Evolutionary conservation across 2,329 filamentous ascomycete species (phyloP), one percentile per base, ranked within the genome.

Genomic region (Diaporthe sp.): DNA sequence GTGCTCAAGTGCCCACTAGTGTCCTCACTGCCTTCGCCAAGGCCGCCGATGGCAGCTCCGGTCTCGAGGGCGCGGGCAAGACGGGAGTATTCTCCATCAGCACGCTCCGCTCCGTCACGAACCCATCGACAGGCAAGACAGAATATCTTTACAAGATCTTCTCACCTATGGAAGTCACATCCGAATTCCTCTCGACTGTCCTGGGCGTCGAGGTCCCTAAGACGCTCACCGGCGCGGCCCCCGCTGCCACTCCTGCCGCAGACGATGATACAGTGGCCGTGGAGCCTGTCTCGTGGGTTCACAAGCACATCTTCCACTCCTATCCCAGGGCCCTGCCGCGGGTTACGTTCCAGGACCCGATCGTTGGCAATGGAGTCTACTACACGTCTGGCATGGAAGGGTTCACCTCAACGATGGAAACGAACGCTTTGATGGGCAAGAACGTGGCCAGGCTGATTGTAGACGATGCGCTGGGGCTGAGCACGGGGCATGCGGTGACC

Each of bases 341-440:
- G 0, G 92, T 95, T 0, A 96, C 94, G 0, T 99, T 98, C 83
- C 95, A 98, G 79, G 93, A 97, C 76, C 90, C 93, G 4, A 86
- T 92, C 77, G 82, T 98, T 4, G 92, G 91, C 7, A 84, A 89
- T 9, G 90, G 91, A 0, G 80, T 96, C 19, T 97, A 92, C 84
- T 94, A 94, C 81, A 93, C 92, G 0, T 92, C 91, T 15, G 92
- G 91, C 3, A 97, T 98, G 58, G 96, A 98, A 85, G 93, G 93
- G 79, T 98, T 99, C 82, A 97, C 98, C 79, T 97, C 94, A 13
- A 98, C 95, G 0, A 98, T 99, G 97, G 97, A 99, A 87, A 98
- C 97, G 9, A 98, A 93, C 82, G 94, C 95, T 1, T 84, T 98
- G 79, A 97, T 97, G 92, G 97, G 97, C 0, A 95, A 90, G 89